A percentile compares a stretch with the other conserved stretches of the same genome.
These are phyloP conservation scores for Eragrostis tef DNA, from an alignment of 202 grass and related monocot species.

Conservation along the genomic window DNA sequence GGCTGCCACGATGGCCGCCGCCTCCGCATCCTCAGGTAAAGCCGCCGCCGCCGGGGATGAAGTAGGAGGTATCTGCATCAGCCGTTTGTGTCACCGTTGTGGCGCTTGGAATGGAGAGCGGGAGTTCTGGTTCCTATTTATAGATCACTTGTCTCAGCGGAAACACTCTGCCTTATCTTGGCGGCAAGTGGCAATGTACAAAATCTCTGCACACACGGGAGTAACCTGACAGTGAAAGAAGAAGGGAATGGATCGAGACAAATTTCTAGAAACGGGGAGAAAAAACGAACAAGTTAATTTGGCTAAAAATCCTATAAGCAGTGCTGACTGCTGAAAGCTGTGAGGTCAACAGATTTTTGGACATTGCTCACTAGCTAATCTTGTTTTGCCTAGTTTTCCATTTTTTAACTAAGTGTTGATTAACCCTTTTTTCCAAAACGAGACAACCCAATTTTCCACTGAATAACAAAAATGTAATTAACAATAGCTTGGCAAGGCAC, in stretches of 20 bases:
- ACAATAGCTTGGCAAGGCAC: no score
- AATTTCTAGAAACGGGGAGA: not conserved
- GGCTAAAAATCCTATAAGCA: no score
- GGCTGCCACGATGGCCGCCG: constrained; percentile 38
- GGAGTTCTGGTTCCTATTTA: not conserved
- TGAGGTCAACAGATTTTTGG: no score
- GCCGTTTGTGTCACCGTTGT: not conserved
- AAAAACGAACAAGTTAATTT: no score
- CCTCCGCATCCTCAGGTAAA: not conserved
- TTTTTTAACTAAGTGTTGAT: no score
- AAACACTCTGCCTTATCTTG: not conserved
- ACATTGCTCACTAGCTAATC: no score
- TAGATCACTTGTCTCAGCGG: not conserved
- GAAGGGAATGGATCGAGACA: no score
- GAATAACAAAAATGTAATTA: no score
- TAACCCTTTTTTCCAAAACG: no score
- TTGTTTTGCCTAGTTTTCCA: no score
- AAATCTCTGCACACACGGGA: not conserved
- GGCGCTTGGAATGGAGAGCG: not conserved
- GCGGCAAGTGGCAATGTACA: not conserved
- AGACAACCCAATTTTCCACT: no score
- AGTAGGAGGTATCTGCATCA: not conserved
- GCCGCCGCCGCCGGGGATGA: not conserved
- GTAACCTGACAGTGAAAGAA: not conserved
- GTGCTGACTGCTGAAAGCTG: no score